Conservation (phyloP, 495 filamentous ascomycete genomes). For the Aeminium ludgeri region DNA sequence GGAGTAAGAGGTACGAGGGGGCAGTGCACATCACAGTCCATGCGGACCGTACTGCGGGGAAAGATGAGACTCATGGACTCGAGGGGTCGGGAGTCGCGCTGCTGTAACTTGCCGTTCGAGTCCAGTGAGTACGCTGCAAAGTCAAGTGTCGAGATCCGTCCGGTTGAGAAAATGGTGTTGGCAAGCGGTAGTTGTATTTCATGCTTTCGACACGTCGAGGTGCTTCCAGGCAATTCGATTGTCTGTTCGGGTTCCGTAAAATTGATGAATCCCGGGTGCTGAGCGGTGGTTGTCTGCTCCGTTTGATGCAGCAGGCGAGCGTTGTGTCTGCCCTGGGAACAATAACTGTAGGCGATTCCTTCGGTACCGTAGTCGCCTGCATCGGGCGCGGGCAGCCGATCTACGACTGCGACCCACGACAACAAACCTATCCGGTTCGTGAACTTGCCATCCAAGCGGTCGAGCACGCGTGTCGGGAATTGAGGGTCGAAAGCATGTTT, state of each 20-base stretch:
- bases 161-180: conserved; percentile 17
- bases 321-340: not conserved
- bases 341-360: conserved; percentile 12
- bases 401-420: conserved; percentile 11
- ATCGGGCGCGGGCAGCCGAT: conserved; percentile 7
- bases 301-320: not conserved
- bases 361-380: conserved; percentile 1
- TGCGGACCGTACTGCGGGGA: conserved; percentile 5
- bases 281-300: not conserved
- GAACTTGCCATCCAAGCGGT: not conserved
- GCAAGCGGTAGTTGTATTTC: conserved; percentile 13
- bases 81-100: not conserved
- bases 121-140: not conserved
- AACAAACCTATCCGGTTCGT: not conserved
- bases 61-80: conserved; percentile 14
- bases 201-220: not conserved
- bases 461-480: conserved; percentile 1
- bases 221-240: not conserved
- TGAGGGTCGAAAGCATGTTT: conserved; percentile 2
- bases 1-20: conserved; percentile 49
- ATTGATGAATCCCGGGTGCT: not conserved
- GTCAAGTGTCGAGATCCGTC: conserved; percentile 8
- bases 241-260: conserved; percentile 1
- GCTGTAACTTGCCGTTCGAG: not conserved
- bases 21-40: conserved; percentile 13